Conservation (phyloP, 2,329 filamentous ascomycete species). For the Acrocalymma vagum region DNA sequence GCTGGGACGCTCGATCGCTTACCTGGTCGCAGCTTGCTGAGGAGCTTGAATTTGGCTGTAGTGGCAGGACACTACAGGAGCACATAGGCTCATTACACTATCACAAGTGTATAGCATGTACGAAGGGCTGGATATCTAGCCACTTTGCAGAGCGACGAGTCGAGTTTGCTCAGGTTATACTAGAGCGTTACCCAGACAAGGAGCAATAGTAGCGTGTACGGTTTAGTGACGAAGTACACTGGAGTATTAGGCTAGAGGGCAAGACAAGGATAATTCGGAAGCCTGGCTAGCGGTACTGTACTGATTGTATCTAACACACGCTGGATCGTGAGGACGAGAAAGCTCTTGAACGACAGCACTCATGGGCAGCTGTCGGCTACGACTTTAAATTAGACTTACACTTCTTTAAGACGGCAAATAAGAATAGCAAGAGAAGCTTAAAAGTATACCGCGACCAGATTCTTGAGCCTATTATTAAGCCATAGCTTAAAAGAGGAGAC, state of each 20-base stretch:
- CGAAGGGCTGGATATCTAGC: constrained; percentile 7
- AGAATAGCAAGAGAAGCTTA: constrained; percentile 11
- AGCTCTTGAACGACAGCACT: constrained; percentile 4
- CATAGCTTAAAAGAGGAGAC: constrained; percentile 6
- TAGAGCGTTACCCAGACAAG: background rate
- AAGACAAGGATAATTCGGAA: constrained; percentile 1
- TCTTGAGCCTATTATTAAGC: constrained; percentile 15
- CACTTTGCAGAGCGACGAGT: background rate
- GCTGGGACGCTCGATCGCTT: constrained; percentile 6
- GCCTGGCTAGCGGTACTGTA: constrained; percentile 6
- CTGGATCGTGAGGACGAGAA: background rate
- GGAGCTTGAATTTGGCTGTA: constrained; percentile 3
- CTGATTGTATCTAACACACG: constrained; percentile 6
- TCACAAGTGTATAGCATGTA: constrained; percentile 13
- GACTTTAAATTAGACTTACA: constrained; percentile 6
- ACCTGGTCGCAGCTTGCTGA: constrained; percentile 7
- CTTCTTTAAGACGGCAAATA: constrained; percentile 9
- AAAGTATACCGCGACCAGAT: constrained; percentile 10
- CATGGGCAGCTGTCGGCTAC: constrained; percentile 8
- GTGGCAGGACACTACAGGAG: constrained; percentile 1
- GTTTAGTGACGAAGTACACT: constrained; percentile 11
- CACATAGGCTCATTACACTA: constrained; percentile 9
- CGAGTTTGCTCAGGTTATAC: background rate
- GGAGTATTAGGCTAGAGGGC: constrained; percentile 2
- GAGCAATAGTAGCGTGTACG: constrained; percentile 3